Evolutionary conservation across 2,329 filamentous ascomycete genomes (phyloP), one percentile per base, ranked within the genome.

Genomic region (Aspergillus aculeatus): DNA sequence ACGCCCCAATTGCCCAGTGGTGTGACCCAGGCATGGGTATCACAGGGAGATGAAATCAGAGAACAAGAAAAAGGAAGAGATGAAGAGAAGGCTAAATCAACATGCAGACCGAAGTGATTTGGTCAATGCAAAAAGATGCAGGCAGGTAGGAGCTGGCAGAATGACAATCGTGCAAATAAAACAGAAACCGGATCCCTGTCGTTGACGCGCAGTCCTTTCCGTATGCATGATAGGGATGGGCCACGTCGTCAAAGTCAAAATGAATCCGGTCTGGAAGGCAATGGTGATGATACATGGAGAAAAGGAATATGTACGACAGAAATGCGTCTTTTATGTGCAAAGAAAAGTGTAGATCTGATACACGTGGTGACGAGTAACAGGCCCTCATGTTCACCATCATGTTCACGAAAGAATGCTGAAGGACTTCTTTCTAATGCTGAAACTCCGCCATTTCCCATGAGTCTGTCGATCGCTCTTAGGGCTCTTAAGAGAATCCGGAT

Each of bases 401-500:
- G 38, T 64, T 54, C 38, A 66, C 26, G 65, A 68, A 41, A 66
- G 61, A 60, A 77, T 71, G 65, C 72, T 77, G 58, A 78, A 79
- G 6, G 75, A 77, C 64, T 78, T 80, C 66, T 78, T 80, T 52
- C 76, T 68, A 57, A 80, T 66, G 56, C 75, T 78, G 67, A 80
- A 80, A 44, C 74, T 75, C 62, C 74, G 76, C 69, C 73, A 78
- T 63, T 70, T 73, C 4, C 66, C 64, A 61, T 69, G 66, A 12
- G 61, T 60, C 21, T 51, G 47, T 41, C 58, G 66, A 26, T 68
- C 62, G 32, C 59, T 56, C 41, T 69, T 68, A 26, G 62, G 54
- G 48, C 61, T 58, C 60, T 69, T 59, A 62, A 65, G 49, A 47
- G 54, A 47, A 63, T 68, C 66, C 7, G 64, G 62, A 12, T 64